Evolutionary conservation across 345 rosid genomes (phyloP).

Genomic region (Acer campestre): DNA sequence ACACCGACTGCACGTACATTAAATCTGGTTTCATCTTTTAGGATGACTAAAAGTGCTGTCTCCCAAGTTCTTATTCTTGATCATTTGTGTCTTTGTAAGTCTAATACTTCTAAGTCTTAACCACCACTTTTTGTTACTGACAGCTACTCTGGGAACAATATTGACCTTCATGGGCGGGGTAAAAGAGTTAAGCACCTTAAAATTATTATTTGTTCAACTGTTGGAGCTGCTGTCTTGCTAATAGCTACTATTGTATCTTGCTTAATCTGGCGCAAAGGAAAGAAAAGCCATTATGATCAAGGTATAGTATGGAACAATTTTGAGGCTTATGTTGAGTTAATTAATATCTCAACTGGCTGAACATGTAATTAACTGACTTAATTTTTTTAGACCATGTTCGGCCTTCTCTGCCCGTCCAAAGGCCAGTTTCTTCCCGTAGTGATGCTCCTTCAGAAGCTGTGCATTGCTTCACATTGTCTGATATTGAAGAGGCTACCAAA

Average conservation of each 20-base stretch:
- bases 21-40: neutral
- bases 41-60: neutral
- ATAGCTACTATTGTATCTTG: slow-evolving; percentile 62
- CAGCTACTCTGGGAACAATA: slow-evolving; percentile 73
- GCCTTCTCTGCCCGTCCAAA: slow-evolving; percentile 53
- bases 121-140: neutral
- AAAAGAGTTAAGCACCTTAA: slow-evolving; percentile 47
- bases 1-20: neutral
- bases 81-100: neutral
- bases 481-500: slow-evolving; percentile 82
- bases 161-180: slow-evolving; percentile 48
- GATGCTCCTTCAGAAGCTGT: slow-evolving; percentile 77
- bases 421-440: slow-evolving; percentile 55
- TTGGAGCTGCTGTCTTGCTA: slow-evolving; percentile 78
- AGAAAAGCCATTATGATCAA: slow-evolving; percentile 42
- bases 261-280: slow-evolving; percentile 52
- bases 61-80: neutral
- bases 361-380: slow-evolving; percentile 19
- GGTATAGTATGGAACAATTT: slow-evolving; percentile 36
- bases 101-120: neutral
- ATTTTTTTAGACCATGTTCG: slow-evolving; percentile 40
- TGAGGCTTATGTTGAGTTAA: slow-evolving; percentile 10
- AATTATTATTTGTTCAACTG: slow-evolving; percentile 61
- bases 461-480: slow-evolving; percentile 72
- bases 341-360: slow-evolving; percentile 6